Base-by-base conservation (phyloP, 2,329 filamentous ascomycete species). In the Metarhizium guizhouense region DNA sequence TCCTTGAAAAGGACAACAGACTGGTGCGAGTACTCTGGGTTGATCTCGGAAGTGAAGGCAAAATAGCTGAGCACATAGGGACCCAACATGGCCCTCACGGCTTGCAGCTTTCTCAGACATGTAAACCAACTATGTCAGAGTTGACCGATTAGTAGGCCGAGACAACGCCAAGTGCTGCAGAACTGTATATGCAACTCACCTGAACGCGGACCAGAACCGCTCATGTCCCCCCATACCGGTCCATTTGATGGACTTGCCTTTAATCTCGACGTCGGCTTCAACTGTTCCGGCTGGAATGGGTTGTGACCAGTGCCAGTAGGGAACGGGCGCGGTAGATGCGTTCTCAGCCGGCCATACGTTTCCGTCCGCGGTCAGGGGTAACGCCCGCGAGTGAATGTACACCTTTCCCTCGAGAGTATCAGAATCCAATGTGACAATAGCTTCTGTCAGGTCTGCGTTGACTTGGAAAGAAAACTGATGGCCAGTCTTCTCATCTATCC, bases 121-220 rank as follows among this genome's bases (percentile, higher is more conserved):
- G 34, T 36, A 6, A 36, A 36, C 34, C 34, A 36, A 36, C 34
- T 36, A 36, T 36, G 13, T 3, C 34, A 36, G 34, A 8, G 34
- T 36, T 13, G 34, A 36, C 8, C 6, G 34, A 36, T 36, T 36
- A 36, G 34, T 36, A 36, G 34, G 34, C 13, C 1, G 34, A 36
- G 34, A 36, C 7, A 13, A 13, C 34, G 34, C 34, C 8, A 36
- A 2, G 34, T 36, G 7, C 34, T 36, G 13, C 34, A 36, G 34
- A 10, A 36, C 7, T 36, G 34, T 36, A 36, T 13, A 36, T 36
- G 34, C 34, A 36, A 13, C 34, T 36, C 34, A 36, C 34, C 34
- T 61, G 47, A 63, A 63, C 4, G 60, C 62, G 3, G 50, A 56
- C 63, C 63, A 65, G 16, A 65, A 53, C 11, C 63, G 58, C 53